These are phyloP conservation scores for Lepidium campestre DNA, from an alignment of 441 rosid species.

Conservation along the genomic window DNA sequence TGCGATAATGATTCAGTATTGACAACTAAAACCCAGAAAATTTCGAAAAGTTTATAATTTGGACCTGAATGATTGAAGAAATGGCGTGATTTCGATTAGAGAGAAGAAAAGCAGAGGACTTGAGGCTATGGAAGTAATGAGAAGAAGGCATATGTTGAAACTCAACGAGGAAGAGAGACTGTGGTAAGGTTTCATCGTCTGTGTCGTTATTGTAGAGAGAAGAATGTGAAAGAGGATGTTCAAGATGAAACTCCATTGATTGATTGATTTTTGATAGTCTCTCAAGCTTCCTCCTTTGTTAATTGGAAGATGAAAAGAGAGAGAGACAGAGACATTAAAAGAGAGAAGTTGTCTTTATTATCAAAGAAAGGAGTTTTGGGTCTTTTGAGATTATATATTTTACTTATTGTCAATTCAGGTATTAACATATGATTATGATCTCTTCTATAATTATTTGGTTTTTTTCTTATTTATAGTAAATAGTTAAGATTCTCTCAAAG, in stretches of 20 bases:
- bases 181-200: slow-evolving; percentile 6
- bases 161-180: slow-evolving; percentile 43
- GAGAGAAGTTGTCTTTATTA: slow-evolving; percentile 24
- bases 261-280: background rate
- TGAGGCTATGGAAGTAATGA: slow-evolving; percentile 31
- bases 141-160: slow-evolving; percentile 49
- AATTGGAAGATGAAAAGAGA: slow-evolving; percentile 5
- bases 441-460: background rate
- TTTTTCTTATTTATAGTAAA: background rate
- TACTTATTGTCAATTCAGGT: slow-evolving; percentile 12
- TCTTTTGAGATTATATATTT: slow-evolving; percentile 17
- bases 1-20: background rate
- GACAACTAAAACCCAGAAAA: background rate
- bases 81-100: slow-evolving; percentile 39
- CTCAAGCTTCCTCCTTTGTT: slow-evolving; percentile 10
- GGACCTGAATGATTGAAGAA: slow-evolving; percentile 45
- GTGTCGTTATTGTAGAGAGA: slow-evolving; percentile 12
- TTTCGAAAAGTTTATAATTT: background rate
- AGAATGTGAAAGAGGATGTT: slow-evolving; percentile 43
- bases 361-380: slow-evolving; percentile 12
- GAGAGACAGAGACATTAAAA: slow-evolving; percentile 17
- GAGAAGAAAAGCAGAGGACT: slow-evolving; percentile 29
- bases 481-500: background rate
- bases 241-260: slow-evolving; percentile 62
- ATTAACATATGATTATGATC: slow-evolving; percentile 18